Evolutionary conservation across 768 basidiomycete genomes (phyloP), one percentile per base, ranked within the genome.

Genomic region (Boletus barrowsii): DNA sequence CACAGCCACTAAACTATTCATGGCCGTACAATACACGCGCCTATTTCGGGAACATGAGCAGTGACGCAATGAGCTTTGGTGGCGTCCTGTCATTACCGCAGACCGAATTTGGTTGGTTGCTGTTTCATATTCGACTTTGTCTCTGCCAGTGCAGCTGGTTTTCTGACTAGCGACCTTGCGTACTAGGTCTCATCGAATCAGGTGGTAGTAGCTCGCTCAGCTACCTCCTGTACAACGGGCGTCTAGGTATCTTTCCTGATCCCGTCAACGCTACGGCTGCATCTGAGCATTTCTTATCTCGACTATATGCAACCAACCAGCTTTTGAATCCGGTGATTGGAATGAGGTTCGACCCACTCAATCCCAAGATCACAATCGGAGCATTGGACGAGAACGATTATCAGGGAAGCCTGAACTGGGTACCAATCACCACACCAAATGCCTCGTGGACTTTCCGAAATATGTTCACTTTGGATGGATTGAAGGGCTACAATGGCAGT

Each of bases 351-450:
- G 66, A 69, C 42, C 68, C 58, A 1, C 15, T 32, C 14, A 47
- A 67, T 26, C 67, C 65, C 9, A 69, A 61, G 30, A 55, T 67
- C n/a, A 66, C 65, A 4, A 66, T 67, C 15, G 65, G 67, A 6
- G 62, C 53, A 6, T 46, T 67, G 42, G 65, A 69, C 32, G 47
- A 54, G 29, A 58, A 43, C 7, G 64, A 66, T 50, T 61, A 55
- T 39, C 48, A 63, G 15, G 68, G 62, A 22, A 52, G 51, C 1
- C 5, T 67, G 17, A 62, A 67, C 32, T 62, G 66, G 53, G 57
- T 67, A 7, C 56, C 53, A 6, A 48, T 68, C 26, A 47, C 10
- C 47, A 66, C 53, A 8, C 60, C 60, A 2, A 59, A 59, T 18
- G 7, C 14, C 11, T 44, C 61, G n/a, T 55, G 57, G 61, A 4